Percentiles rank a stretch among this genome's conserved stretches.
Conservation (phyloP, 73 alveolate species). For the Paramecium caudatum region DNA sequence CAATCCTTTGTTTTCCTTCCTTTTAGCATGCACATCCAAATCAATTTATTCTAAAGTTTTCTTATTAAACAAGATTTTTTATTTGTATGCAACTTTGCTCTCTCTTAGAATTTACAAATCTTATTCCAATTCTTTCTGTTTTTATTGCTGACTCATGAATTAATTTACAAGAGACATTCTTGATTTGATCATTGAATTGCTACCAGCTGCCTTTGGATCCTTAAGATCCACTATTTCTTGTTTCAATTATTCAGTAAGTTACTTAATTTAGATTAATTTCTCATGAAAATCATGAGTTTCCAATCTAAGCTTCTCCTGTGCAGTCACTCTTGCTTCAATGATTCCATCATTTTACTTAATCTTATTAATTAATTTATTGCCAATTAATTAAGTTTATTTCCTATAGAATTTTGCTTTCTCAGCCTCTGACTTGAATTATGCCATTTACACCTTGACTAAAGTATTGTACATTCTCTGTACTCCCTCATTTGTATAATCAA, state of each 20-base stretch:
- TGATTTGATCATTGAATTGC: background rate
- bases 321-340: background rate
- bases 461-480: conserved; percentile 29
- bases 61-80: conserved; percentile 19
- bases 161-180: conserved; percentile 29
- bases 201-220: background rate
- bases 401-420: conserved; percentile 65
- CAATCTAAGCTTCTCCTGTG: conserved; percentile 15
- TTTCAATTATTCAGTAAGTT: background rate
- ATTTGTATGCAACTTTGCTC: conserved; percentile 41
- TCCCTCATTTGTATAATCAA: conserved; percentile 37
- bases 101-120: conserved; percentile 23
- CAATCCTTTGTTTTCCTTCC: conserved; percentile 14
- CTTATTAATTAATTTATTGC: background rate
- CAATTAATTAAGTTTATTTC: conserved; percentile 35
- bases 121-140: conserved; percentile 9
- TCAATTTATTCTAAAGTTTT: conserved; percentile 42
- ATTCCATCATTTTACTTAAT: conserved; percentile 5
- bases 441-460: background rate
- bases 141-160: conserved; percentile 11
- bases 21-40: background rate
- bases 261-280: background rate
- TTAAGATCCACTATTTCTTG: conserved; percentile 17
- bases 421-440: conserved; percentile 45
- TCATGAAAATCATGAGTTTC: conserved; percentile 56